Percentiles rank a stretch among this genome's conserved stretches.
Conservation (phyloP, 176 grass and related monocot species). For the Typha latifolia region DNA sequence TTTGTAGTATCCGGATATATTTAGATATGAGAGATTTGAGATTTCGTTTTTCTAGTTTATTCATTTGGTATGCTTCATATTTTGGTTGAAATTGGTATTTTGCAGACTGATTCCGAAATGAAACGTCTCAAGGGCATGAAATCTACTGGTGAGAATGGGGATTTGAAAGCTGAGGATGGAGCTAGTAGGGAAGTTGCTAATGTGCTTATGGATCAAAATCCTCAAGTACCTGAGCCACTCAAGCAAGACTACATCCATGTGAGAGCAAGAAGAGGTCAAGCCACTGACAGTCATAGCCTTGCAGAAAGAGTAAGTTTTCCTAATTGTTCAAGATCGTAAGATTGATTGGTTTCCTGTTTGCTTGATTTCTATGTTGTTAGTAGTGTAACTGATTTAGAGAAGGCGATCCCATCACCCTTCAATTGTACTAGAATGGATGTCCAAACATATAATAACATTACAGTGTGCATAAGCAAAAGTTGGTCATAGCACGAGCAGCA, state of each 20-base stretch:
- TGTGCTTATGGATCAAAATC: conserved; percentile 44
- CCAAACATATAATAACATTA: too few relatives aligned
- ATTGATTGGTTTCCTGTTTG: not conserved
- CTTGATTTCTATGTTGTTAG: not conserved
- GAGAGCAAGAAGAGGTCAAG: conserved; percentile 92
- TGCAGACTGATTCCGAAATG: conserved; percentile 51
- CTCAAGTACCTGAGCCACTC: conserved; percentile 32
- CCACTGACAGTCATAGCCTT: conserved; percentile 94
- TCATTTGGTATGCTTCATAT: too few relatives aligned
- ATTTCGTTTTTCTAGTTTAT: too few relatives aligned
- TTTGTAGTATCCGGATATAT: not conserved
- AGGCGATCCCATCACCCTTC: too few relatives aligned
- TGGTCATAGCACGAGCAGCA: not conserved
- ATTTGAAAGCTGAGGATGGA: conserved; percentile 46
- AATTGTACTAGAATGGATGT: too few relatives aligned
- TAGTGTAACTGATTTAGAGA: not conserved
- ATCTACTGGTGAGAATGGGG: conserved; percentile 41
- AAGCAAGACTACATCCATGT: conserved; percentile 99
- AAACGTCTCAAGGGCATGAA: conserved; percentile 57
- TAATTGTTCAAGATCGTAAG: not conserved
- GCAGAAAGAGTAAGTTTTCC: conserved; percentile 70
- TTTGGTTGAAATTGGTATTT: not conserved
- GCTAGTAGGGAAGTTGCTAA: conserved; percentile 41
- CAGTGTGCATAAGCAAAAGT: not conserved
- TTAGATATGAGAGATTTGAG: too few relatives aligned